phyloP scores from a whole-genome alignment of 768 basidiomycete genomes.

The Boletus patriciae region DNA sequence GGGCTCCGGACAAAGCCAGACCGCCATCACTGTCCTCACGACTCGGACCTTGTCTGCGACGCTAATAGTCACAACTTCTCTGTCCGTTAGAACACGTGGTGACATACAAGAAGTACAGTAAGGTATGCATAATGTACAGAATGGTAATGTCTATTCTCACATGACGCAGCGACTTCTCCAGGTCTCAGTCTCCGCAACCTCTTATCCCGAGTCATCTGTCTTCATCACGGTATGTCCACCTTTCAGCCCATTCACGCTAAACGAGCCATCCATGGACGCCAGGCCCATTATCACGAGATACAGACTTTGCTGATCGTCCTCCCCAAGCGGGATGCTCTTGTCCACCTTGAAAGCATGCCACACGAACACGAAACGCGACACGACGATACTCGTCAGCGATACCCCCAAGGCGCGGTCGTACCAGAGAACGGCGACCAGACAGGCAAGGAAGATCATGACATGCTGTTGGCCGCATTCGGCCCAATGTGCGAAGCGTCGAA shows the following conservation, averaged over 20 bases:
- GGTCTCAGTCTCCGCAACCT: background rate
- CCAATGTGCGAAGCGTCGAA: conserved; percentile 41
- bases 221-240: background rate
- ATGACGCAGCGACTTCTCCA: background rate
- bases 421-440: conserved; percentile 18
- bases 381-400: conserved; percentile 15
- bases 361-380: conserved; percentile 27
- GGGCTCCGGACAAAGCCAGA: too few relatives aligned
- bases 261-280: conserved; percentile 3
- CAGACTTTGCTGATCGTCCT: conserved; percentile 36
- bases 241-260: background rate
- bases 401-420: conserved; percentile 19
- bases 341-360: conserved; percentile 31
- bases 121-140: background rate
- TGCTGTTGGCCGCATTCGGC: conserved; percentile 36
- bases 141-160: background rate
- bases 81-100: background rate
- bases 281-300: conserved; percentile 31
- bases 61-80: background rate
- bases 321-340: conserved; percentile 28
- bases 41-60: too few relatives aligned
- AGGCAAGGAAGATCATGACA: conserved; percentile 35
- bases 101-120: background rate
- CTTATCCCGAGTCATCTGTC: background rate
- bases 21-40: too few relatives aligned